Evolutionary conservation across 2,329 filamentous ascomycete genomes (phyloP).

Genomic region (Alternaria postmessia): DNA sequence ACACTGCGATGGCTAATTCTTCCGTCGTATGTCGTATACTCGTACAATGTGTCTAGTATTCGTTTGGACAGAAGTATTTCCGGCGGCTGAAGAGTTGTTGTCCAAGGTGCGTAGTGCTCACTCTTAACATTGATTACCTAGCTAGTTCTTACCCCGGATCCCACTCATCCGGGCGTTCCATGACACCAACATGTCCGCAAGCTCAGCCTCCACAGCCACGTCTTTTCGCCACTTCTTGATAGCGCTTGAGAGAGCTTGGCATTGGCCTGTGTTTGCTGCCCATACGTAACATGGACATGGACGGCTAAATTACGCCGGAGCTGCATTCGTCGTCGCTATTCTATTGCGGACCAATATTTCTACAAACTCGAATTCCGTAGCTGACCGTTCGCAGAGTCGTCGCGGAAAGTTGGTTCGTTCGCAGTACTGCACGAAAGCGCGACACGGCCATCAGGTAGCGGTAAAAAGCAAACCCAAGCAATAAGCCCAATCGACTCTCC

Average conservation of each 20-base stretch:
- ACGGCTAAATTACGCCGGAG: not conserved
- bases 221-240: slow-evolving; percentile 4
- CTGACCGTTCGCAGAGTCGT: not conserved
- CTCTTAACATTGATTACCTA: not conserved
- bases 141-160: slow-evolving; percentile 3
- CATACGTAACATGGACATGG: not conserved
- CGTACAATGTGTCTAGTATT: not conserved
- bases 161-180: slow-evolving; percentile 8
- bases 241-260: not conserved
- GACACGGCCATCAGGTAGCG: not conserved
- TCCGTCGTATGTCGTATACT: not conserved
- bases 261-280: not conserved
- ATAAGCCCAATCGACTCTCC: not conserved
- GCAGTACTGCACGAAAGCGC: not conserved
- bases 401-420: not conserved
- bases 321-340: not conserved
- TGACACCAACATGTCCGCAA: slow-evolving; percentile 14
- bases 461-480: not conserved
- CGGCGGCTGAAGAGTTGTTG: not conserved
- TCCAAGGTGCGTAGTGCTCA: not conserved
- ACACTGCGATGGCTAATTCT: not conserved
- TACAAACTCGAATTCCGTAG: not conserved
- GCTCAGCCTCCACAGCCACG: slow-evolving; percentile 29
- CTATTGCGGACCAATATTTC: not conserved
- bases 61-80: not conserved